Evolutionary conservation across 345 rosid genomes (phyloP), one percentile per base, ranked within the genome.

Genomic region (Diplotaxis tenuifolia): DNA sequence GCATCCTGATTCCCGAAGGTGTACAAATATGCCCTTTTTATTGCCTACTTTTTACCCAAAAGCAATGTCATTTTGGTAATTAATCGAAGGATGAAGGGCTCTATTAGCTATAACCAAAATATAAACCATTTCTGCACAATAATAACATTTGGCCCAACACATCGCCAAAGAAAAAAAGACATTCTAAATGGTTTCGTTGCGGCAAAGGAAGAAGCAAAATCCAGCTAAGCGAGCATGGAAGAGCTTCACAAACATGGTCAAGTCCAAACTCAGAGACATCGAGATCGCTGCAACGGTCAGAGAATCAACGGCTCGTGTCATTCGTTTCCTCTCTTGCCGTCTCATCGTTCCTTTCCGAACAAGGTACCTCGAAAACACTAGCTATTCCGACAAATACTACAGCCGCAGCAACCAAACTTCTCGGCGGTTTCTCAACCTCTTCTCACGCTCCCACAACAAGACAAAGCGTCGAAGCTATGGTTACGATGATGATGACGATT

Each of bases 161-260:
- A 36, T 23, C 11, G 22, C 4, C 29, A 29, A 65, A 25, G 20
- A 65, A 27, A 47, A 32, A 27, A 19, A 66, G 7, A 5, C 16
- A 0, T 18, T 55, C 9, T 54, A 7, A 59, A 89, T 87, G 96
- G 70, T 87, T 53, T 82, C 68, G 4, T 71, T 83, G 23, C 76
- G 85, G 63, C 78, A 86, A 9, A 63, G 27, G 59, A 89, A 72
- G 86, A 90, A 82, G 89, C 89, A 87, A 60, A 81, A 70, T 20
- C 92, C 86, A 0, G 89, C 86, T 11, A 86, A 82, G 52, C 78
- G 69, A 73, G 93, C 93, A 18, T 84, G 89, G 88, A 90, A 68
- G 74, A 79, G 73, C 67, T 78, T 90, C 73, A 68, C 83, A 19
- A 49, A 34, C 63, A 78, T 76, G 49, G 45, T 92, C 16, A 83